phyloP scores from a whole-genome alignment of 176 grass and related monocot species.

The Aechmea fasciata region DNA sequence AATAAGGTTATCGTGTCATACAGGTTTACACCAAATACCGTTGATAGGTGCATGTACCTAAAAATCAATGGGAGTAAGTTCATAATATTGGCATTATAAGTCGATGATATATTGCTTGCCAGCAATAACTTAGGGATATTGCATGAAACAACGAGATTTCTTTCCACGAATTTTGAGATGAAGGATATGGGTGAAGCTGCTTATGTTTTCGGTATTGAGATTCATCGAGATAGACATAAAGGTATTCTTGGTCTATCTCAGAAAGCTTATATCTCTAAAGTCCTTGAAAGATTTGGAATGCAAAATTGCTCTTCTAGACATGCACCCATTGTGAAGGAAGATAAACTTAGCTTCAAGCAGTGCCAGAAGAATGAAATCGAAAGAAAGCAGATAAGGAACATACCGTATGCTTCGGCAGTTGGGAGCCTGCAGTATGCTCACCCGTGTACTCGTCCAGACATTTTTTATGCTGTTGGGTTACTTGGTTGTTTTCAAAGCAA shows the following conservation, averaged over 20 bases:
- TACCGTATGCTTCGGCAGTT: neutral
- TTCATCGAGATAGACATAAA: neutral
- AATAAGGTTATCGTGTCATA: neutral
- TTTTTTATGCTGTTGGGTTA: neutral
- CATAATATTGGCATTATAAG: neutral
- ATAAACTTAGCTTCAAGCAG: neutral
- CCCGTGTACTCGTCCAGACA: neutral
- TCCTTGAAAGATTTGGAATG: neutral
- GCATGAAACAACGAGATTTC: neutral
- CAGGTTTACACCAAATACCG: neutral
- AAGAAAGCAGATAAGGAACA: neutral
- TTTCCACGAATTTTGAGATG: neutral
- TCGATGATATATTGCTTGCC: neutral
- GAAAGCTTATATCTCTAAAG: neutral
- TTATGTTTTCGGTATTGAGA: neutral
- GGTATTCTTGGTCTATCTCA: neutral
- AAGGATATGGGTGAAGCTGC: neutral
- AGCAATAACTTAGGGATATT: neutral
- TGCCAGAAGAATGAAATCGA: neutral
- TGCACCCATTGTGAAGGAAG: neutral
- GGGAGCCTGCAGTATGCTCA: conserved; percentile 9
- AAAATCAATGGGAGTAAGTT: neutral
- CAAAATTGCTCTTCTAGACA: neutral
- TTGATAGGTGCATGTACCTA: neutral
- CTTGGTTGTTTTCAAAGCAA: conserved; percentile 1